Conservation (phyloP, 2,329 filamentous ascomycete species). For the Penicillium sp. region DNA sequence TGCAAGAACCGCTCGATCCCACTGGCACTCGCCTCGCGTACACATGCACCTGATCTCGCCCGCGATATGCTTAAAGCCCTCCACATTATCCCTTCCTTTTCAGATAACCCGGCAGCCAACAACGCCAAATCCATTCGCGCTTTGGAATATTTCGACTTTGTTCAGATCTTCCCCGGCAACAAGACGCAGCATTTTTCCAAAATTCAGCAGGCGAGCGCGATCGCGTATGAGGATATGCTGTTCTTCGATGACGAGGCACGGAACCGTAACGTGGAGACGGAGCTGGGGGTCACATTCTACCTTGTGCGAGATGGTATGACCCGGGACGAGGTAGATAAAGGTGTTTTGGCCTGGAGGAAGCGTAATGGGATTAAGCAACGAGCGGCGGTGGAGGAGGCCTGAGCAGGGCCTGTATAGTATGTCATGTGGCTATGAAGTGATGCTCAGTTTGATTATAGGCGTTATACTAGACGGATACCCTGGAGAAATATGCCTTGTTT, state of each 20-base stretch:
- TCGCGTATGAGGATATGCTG: conserved; percentile 80
- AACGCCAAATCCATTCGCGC: conserved; percentile 52
- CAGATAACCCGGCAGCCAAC: conserved; percentile 41
- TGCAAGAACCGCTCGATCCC: conserved; percentile 57
- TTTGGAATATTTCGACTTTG: conserved; percentile 57
- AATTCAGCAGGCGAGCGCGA: conserved; percentile 68
- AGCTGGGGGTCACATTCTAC: conserved; percentile 80
- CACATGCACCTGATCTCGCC: conserved; percentile 75
- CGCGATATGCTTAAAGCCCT: conserved; percentile 78
- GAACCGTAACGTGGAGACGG: conserved; percentile 75
- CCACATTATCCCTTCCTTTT: conserved; percentile 55
- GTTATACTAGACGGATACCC: conserved; percentile 17
- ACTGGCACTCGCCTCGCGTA: conserved; percentile 78
- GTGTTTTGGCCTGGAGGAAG: conserved; percentile 78
- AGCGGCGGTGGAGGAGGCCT: conserved; percentile 11
- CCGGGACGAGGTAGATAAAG: conserved; percentile 74
- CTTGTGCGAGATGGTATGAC: conserved; percentile 78
- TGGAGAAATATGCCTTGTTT: not conserved
- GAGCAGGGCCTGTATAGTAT: too few species aligned
- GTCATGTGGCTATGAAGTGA: too few species aligned
- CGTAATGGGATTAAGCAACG: conserved; percentile 57
- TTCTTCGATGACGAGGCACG: conserved; percentile 94
- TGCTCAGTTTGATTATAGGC: not conserved
- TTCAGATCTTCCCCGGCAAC: conserved; percentile 69
- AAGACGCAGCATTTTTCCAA: conserved; percentile 85